Percentiles rank a stretch among this genome's conserved stretches.
Evolutionary conservation across 495 filamentous ascomycete species (phyloP).

Genomic region (Neurospora sp.): DNA sequence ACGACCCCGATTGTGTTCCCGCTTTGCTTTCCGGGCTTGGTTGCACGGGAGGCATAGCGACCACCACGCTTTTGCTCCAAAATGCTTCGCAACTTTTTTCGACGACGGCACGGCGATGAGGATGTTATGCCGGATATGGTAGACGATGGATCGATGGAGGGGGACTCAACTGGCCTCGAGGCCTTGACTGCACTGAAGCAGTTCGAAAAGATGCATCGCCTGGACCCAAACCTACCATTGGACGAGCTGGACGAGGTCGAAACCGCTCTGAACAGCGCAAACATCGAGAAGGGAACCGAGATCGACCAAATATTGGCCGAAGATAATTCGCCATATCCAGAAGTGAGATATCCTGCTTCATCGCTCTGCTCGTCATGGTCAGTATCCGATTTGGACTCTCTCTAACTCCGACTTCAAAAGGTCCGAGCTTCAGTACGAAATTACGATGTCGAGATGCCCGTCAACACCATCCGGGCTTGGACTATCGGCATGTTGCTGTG

Average conservation of each 20-base stretch:
- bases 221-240: slow-evolving; percentile 60
- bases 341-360: slow-evolving; percentile 35
- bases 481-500: slow-evolving; percentile 52
- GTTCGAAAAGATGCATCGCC: slow-evolving; percentile 51
- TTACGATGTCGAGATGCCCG: slow-evolving; percentile 56
- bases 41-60: slow-evolving; percentile 16
- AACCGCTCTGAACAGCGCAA: slow-evolving; percentile 43
- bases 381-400: neutral
- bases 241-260: slow-evolving; percentile 53
- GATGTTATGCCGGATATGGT: slow-evolving; percentile 16
- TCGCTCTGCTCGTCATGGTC: neutral
- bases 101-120: slow-evolving; percentile 16
- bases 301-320: slow-evolving; percentile 48
- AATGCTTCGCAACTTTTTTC: slow-evolving; percentile 15
- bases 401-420: slow-evolving; percentile 39
- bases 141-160: slow-evolving; percentile 20
- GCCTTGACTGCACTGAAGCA: slow-evolving; percentile 28
- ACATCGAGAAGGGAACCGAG: slow-evolving; percentile 43
- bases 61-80: slow-evolving; percentile 1
- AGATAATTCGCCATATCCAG: slow-evolving; percentile 62
- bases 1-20: slow-evolving; percentile 6
- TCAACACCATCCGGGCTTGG: slow-evolving; percentile 66
- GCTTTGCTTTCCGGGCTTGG: slow-evolving; percentile 11
- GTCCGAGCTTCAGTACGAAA: slow-evolving; percentile 51
- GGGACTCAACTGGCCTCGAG: slow-evolving; percentile 20